phyloP scores from a whole-genome alignment of 2,329 filamentous ascomycete species.

The Trichoderma sp. region DNA sequence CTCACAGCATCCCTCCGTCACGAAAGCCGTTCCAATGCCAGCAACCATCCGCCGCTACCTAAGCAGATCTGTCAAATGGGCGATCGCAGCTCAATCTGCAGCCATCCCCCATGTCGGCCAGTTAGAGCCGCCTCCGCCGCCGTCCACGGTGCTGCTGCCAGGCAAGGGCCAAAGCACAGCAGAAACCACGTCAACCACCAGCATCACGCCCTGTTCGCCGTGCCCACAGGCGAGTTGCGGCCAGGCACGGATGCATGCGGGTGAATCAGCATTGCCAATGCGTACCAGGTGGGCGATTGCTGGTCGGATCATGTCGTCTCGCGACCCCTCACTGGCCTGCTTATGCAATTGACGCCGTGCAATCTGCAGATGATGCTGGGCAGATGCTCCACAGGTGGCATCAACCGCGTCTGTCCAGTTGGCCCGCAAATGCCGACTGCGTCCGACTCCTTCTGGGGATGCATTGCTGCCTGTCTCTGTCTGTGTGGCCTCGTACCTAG shows the following conservation, averaged over 20 bases:
- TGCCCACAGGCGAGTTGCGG: background rate
- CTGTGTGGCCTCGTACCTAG: background rate
- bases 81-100: conserved; percentile 19
- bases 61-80: conserved; percentile 18
- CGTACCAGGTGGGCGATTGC: background rate
- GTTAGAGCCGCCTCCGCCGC: background rate
- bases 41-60: background rate
- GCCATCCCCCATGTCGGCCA: conserved; percentile 11
- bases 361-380: conserved; percentile 15
- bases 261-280: conserved; percentile 7
- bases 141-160: background rate
- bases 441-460: conserved; percentile 4
- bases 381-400: conserved; percentile 20
- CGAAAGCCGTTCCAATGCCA: background rate
- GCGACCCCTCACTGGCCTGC: conserved; percentile 20
- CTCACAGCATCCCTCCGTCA: background rate
- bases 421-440: conserved; percentile 16
- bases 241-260: conserved; percentile 21
- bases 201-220: conserved; percentile 17
- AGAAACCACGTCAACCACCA: conserved; percentile 9
- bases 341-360: conserved; percentile 14
- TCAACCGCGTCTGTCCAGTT: conserved; percentile 16
- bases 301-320: conserved; percentile 8
- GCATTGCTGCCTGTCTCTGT: conserved; percentile 25
- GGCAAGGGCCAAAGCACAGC: background rate